Conservation (phyloP, 345 rosid genomes). For the Salix exigua region DNA sequence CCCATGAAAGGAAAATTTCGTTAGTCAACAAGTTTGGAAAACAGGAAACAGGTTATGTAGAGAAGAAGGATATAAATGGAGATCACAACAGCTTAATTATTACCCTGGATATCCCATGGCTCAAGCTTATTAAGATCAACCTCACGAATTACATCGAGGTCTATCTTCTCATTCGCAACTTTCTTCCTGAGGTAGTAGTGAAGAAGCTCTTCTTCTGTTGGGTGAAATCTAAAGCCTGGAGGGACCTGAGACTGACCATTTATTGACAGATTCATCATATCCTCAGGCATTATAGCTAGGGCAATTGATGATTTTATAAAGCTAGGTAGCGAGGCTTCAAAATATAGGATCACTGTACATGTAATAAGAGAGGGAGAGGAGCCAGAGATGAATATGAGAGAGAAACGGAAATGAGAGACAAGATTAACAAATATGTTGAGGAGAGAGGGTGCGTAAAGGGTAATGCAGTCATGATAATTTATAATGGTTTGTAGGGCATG, state of each 20-base stretch:
- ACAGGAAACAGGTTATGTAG: not conserved
- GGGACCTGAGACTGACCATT: conserved; percentile 96
- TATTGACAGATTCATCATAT: conserved; percentile 65
- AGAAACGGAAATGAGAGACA: conserved; percentile 2
- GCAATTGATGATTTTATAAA: not conserved
- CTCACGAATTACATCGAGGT: conserved; percentile 94
- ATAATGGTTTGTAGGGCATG: conserved; percentile 61
- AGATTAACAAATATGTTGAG: not conserved
- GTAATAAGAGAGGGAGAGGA: not conserved
- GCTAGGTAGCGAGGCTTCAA: not conserved
- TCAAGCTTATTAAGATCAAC: conserved; percentile 99
- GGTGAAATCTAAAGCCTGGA: conserved; percentile 98
- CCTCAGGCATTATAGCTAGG: conserved; percentile 28
- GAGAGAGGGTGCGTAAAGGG: conserved; percentile 43
- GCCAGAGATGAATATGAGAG: not conserved
- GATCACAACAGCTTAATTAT: not conserved
- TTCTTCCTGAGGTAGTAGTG: conserved; percentile 91
- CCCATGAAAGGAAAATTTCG: not conserved
- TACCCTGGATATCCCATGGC: conserved; percentile 99
- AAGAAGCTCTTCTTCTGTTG: conserved; percentile 95
- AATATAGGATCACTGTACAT: not conserved
- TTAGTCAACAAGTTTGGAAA: not conserved
- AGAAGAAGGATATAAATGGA: not conserved
- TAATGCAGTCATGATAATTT: conserved; percentile 60
- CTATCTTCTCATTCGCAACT: conserved; percentile 74